A percentile compares a stretch with the other conserved stretches of the same genome.
phyloP scores from a whole-genome alignment of 1,284 basidiomycete species.

The Spongiforma sp. region DNA sequence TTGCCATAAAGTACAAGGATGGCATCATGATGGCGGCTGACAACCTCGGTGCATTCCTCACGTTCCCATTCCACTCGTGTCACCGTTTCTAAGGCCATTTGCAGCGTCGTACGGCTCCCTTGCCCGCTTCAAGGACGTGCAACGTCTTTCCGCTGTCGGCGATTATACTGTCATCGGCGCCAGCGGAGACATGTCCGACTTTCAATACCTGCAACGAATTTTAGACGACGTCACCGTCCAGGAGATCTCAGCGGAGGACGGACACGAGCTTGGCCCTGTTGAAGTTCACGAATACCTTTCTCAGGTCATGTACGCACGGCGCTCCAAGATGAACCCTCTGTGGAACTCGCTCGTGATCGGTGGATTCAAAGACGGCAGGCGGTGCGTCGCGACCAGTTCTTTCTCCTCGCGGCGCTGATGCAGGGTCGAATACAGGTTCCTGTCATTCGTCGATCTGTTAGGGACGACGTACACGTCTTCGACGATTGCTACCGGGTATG shows the following conservation, averaged over 20 bases:
- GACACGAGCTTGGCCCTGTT: conserved; percentile 83
- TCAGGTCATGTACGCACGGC: conserved; percentile 89
- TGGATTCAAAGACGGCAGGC: conserved; percentile 84
- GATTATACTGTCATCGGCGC: conserved; percentile 89
- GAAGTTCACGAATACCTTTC: conserved; percentile 96
- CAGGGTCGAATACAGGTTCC: conserved; percentile 61
- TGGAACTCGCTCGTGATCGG: conserved; percentile 98
- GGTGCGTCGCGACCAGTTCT: conserved; percentile 46
- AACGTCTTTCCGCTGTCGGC: conserved; percentile 87
- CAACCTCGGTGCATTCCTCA: conserved; percentile 77
- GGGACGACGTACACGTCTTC: conserved; percentile 95
- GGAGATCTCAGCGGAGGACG: conserved; percentile 84
- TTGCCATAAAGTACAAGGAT: conserved; percentile 94
- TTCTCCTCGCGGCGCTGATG: not conserved
- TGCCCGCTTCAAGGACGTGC: conserved; percentile 95
- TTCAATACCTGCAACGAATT: conserved; percentile 88
- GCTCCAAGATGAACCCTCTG: conserved; percentile 91
- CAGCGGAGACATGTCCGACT: conserved; percentile 97
- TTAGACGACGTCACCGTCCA: conserved; percentile 78
- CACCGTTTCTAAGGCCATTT: not conserved
- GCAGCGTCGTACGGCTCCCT: conserved; percentile 97
- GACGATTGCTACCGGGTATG: conserved; percentile 97
- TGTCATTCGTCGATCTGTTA: conserved; percentile 96
- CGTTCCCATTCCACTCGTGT: not conserved
- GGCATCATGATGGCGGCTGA: conserved; percentile 99